A percentile compares a stretch with the other conserved stretches of the same genome.
Conservation (phyloP, 2,329 filamentous ascomycete genomes). For the Neoscytalidium dimidiatum region DNA sequence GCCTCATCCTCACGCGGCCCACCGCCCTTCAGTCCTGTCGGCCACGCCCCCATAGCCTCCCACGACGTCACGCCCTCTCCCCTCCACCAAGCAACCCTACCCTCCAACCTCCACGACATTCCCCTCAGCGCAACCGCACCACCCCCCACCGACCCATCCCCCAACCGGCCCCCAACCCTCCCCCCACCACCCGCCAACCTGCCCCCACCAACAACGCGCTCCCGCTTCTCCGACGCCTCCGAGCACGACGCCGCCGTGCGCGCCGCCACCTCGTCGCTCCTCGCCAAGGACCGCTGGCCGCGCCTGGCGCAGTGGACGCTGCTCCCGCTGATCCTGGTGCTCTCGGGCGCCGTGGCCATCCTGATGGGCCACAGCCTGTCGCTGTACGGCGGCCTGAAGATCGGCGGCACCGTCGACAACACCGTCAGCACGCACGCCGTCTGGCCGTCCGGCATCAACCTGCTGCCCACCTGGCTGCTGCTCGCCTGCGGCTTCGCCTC, state of each 20-base stretch:
- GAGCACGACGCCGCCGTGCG: not conserved
- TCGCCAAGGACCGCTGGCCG: not conserved
- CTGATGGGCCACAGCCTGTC: slow-evolving; percentile 11
- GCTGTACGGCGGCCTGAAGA: slow-evolving; percentile 13
- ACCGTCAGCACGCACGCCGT: not conserved
- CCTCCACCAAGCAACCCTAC: not conserved
- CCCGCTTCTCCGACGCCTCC: slow-evolving; percentile 4
- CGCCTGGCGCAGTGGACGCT: slow-evolving; percentile 5
- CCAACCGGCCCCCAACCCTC: not conserved
- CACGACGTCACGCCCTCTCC: slow-evolving; percentile 3
- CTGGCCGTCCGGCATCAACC: slow-evolving; percentile 10
- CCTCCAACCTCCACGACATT: not conserved
- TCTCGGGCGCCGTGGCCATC: slow-evolving; percentile 4
- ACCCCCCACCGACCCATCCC: not conserved
- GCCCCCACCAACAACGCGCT: not conserved
- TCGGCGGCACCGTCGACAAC: slow-evolving; percentile 7
- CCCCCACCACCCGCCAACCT: not conserved
- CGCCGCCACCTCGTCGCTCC: not conserved
- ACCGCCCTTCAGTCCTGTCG: not conserved
- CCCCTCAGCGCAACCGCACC: not conserved
- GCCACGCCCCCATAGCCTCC: not conserved
- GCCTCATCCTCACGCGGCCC: not conserved
- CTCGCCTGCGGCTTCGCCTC: slow-evolving; percentile 2
- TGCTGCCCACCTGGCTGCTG: slow-evolving; percentile 13
- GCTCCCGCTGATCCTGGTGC: not conserved